Conservation (phyloP, 1,284 basidiomycete genomes). For the Wallemia hederae region DNA sequence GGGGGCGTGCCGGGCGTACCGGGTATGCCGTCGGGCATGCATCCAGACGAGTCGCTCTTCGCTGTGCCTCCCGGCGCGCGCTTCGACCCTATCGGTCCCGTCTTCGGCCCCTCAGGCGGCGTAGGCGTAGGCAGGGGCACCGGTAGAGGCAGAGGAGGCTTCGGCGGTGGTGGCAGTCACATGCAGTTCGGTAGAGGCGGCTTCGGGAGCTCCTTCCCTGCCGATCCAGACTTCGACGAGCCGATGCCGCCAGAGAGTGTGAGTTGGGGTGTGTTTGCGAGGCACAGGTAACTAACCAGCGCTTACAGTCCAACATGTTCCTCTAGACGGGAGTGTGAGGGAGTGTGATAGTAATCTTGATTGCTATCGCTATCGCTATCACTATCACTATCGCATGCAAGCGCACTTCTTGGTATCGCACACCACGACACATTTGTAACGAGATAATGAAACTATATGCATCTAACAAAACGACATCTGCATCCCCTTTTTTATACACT, state of each 20-base stretch:
- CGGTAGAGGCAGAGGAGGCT: too few relatives aligned
- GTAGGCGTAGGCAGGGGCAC: neutral
- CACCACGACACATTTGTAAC: too few relatives aligned
- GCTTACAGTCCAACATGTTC: neutral
- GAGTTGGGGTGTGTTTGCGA: neutral
- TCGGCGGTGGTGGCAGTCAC: too few relatives aligned
- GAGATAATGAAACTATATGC: neutral
- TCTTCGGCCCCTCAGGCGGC: neutral
- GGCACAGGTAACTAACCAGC: neutral
- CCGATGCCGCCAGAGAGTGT: neutral
- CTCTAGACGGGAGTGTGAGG: neutral
- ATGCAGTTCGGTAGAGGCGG: too few relatives aligned
- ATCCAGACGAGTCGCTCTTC: neutral
- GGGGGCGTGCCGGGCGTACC: too few relatives aligned
- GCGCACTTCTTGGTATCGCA: too few relatives aligned
- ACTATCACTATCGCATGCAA: too few relatives aligned
- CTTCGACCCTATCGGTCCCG: neutral
- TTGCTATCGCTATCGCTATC: too few relatives aligned
- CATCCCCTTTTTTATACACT: neutral
- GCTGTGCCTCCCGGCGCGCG: neutral
- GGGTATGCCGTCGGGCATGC: neutral
- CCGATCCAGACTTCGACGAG: neutral
- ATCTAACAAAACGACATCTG: neutral
- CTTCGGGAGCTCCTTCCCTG: neutral
- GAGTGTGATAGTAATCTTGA: too few relatives aligned